These are phyloP conservation scores for Komagataella ulmi DNA, from an alignment of 805 yeast genomes.

Conservation along the genomic window DNA sequence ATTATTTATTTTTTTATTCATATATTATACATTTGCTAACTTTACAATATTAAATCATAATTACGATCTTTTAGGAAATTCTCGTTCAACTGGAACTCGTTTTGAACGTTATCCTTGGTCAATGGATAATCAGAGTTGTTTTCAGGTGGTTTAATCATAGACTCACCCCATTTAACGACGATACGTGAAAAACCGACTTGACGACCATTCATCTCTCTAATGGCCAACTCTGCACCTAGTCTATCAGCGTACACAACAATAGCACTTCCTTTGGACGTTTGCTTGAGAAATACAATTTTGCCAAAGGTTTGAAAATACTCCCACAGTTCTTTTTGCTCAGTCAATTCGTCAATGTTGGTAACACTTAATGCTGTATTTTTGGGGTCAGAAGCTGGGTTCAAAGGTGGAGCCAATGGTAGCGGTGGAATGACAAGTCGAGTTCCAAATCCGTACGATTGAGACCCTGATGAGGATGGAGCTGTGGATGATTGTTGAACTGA, in stretches of 20 bases:
- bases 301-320: conserved; percentile 58
- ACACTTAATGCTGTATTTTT: conserved; percentile 67
- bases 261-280: conserved; percentile 77
- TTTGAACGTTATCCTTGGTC: conserved; percentile 2
- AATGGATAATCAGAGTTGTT: conserved; percentile 4
- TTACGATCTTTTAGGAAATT: conserved; percentile 1
- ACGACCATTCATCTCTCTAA: conserved; percentile 79
- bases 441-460: conserved; percentile 2
- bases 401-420: conserved; percentile 25
- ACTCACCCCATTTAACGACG: conserved; percentile 74
- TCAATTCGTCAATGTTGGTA: conserved; percentile 50
- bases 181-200: conserved; percentile 71
- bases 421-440: conserved; percentile 11
- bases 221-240: conserved; percentile 76
- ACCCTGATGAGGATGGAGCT: not conserved
- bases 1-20: conserved; percentile 2
- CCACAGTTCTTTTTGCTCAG: conserved; percentile 50
- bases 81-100: conserved; percentile 10
- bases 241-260: conserved; percentile 74
- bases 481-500: not conserved
- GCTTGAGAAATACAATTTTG: conserved; percentile 51
- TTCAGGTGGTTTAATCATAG: conserved; percentile 6
- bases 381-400: conserved; percentile 62
- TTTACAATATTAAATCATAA: not conserved
- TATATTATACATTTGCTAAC: conserved; percentile 4